Percentiles rank a stretch among this genome's conserved stretches.
These are phyloP conservation scores for Coemansia sp. DNA, from an alignment of 192 early-diverging fungal species.

Conservation along the genomic window DNA sequence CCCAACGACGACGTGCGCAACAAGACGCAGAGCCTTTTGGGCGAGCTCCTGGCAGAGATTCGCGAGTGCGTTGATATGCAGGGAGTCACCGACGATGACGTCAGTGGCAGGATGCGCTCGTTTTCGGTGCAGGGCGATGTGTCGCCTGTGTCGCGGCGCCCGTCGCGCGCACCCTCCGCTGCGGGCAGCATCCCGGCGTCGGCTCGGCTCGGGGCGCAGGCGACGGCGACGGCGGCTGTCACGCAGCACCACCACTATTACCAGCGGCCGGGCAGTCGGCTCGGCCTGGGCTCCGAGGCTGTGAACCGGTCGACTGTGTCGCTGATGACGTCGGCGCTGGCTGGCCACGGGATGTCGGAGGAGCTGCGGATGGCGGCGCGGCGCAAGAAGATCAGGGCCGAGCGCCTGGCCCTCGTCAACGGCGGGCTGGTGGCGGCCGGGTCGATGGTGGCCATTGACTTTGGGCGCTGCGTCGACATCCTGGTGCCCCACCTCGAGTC, in stretches of 20 bases:
- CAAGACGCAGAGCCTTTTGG: conserved; percentile 75
- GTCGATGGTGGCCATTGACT: conserved; percentile 62
- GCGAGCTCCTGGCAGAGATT: conserved; percentile 90
- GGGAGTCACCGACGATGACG: neutral
- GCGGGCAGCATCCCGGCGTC: conserved; percentile 10
- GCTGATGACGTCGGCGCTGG: conserved; percentile 35
- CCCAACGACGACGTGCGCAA: conserved; percentile 84
- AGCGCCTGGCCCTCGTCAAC: neutral
- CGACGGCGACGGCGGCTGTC: neutral
- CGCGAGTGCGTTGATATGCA: conserved; percentile 53
- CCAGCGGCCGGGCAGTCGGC: conserved; percentile 4
- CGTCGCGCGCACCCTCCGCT: conserved; percentile 27
- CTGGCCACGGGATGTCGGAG: conserved; percentile 14
- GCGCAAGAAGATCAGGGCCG: conserved; percentile 34
- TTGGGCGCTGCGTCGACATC: conserved; percentile 80
- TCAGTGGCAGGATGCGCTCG: conserved; percentile 21
- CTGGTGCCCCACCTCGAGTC: conserved; percentile 74
- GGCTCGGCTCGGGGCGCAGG: neutral
- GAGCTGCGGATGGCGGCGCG: conserved; percentile 49
- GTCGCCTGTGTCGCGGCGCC: conserved; percentile 4
- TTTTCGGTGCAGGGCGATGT: conserved; percentile 31
- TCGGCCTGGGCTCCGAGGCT: neutral
- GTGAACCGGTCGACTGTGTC: conserved; percentile 25
- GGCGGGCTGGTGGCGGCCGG: conserved; percentile 21
- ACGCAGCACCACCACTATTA: neutral